A percentile compares a stretch with the other conserved stretches of the same genome.
Conservation (phyloP, 345 rosid species). For the Orychophragmus violaceus region DNA sequence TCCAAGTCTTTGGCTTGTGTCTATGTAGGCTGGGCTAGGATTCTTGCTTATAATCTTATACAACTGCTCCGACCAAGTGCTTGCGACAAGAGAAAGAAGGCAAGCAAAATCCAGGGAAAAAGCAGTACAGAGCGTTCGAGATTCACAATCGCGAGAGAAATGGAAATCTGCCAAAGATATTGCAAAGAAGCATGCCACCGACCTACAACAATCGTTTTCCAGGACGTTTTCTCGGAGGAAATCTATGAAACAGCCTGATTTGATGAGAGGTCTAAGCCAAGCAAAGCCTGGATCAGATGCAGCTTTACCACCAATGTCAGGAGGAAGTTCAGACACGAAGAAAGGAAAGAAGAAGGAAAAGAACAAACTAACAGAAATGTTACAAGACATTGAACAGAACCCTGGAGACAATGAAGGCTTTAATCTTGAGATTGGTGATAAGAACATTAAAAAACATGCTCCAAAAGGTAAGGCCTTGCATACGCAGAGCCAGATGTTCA, state of each 20-base stretch:
- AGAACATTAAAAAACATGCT: constrained; percentile 53
- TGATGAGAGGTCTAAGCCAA: constrained; percentile 42
- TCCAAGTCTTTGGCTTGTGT: neutral
- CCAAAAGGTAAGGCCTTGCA: constrained; percentile 80
- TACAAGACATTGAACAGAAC: constrained; percentile 69
- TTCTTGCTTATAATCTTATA: constrained; percentile 75
- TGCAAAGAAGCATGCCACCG: constrained; percentile 74
- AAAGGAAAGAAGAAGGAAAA: constrained; percentile 64
- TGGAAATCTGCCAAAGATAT: constrained; percentile 92
- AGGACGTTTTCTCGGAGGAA: constrained; percentile 75
- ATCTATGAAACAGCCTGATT: constrained; percentile 48
- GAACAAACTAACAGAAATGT: constrained; percentile 68
- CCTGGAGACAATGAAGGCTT: constrained; percentile 69
- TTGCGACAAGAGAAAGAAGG: constrained; percentile 80
- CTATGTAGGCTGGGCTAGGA: constrained; percentile 62
- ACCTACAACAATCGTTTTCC: constrained; percentile 61
- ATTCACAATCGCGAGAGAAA: constrained; percentile 66
- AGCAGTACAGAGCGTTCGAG: constrained; percentile 84
- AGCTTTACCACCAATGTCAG: constrained; percentile 46
- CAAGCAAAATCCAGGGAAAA: constrained; percentile 82
- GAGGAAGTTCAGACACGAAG: constrained; percentile 22
- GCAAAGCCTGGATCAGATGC: constrained; percentile 64
- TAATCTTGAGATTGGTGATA: constrained; percentile 75
- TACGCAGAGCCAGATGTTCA: constrained; percentile 93
- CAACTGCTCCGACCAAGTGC: constrained; percentile 96